phyloP scores from a whole-genome alignment of 129 eudicot genomes.

The Flaveria ramosissima region DNA sequence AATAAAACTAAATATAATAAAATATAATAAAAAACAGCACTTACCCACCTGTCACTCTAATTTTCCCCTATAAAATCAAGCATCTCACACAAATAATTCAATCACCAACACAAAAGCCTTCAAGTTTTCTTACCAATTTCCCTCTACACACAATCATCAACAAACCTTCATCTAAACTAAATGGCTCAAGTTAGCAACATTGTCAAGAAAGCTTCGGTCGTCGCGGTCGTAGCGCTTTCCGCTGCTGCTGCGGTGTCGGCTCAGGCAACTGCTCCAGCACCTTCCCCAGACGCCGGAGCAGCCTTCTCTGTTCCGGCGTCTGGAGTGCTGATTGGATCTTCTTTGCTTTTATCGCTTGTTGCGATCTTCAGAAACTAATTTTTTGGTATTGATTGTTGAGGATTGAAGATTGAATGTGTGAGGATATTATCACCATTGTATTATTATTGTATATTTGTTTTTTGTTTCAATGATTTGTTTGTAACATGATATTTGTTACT shows the following conservation, averaged over 20 bases:
- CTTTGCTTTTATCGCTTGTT: constrained; percentile 46
- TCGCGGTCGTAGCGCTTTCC: constrained; percentile 27
- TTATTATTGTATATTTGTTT: constrained; percentile 17
- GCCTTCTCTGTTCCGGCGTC: constrained; percentile 51
- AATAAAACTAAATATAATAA: neutral
- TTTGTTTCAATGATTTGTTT: constrained; percentile 21
- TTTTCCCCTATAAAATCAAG: constrained; percentile 20
- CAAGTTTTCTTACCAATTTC: neutral
- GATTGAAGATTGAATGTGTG: neutral
- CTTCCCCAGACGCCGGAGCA: constrained; percentile 59
- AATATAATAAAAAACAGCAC: neutral
- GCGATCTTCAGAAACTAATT: constrained; percentile 44
- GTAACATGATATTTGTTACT: neutral
- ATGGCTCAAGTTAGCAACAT: constrained; percentile 43
- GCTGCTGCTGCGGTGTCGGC: constrained; percentile 33
- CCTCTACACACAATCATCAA: neutral
- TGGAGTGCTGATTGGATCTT: constrained; percentile 39
- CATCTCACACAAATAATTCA: neutral
- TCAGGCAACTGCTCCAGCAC: constrained; percentile 58
- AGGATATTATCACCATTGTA: neutral
- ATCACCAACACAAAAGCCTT: neutral
- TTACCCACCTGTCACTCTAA: constrained; percentile 28
- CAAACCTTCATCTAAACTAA: neutral
- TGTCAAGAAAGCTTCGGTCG: constrained; percentile 17
- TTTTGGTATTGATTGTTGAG: neutral